These are phyloP conservation scores for Canariomyces notabilis DNA, from an alignment of 2,329 filamentous ascomycete species.

Conservation along the genomic window DNA sequence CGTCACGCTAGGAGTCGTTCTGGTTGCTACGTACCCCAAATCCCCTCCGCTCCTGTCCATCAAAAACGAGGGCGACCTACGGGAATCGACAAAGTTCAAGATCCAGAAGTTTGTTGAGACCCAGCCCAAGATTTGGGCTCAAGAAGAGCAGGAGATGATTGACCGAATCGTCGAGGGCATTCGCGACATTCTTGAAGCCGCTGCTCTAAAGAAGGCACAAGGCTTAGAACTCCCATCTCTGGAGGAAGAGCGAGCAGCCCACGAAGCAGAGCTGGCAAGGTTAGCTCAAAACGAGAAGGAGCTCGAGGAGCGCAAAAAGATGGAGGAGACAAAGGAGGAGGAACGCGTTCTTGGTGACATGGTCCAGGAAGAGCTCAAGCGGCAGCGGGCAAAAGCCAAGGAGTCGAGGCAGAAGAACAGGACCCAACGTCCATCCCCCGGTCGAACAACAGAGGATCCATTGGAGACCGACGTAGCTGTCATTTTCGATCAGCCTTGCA, in stretches of 20 bases:
- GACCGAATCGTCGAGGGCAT: constrained; percentile 63
- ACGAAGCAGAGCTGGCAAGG: constrained; percentile 66
- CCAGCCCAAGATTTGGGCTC: constrained; percentile 49
- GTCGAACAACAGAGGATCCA: constrained; percentile 31
- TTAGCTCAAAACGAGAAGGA: constrained; percentile 53
- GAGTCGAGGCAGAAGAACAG: constrained; percentile 60
- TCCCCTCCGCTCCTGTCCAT: constrained; percentile 68
- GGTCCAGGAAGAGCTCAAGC: constrained; percentile 66
- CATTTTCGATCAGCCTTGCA: constrained; percentile 64
- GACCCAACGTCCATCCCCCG: constrained; percentile 37
- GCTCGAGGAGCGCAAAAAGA: constrained; percentile 47
- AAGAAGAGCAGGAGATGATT: constrained; percentile 54
- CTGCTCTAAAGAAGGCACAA: constrained; percentile 69
- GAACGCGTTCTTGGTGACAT: constrained; percentile 65
- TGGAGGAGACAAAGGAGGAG: constrained; percentile 60
- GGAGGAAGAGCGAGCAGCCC: constrained; percentile 80
- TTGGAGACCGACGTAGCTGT: constrained; percentile 37
- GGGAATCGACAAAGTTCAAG: constrained; percentile 65
- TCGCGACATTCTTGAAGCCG: constrained; percentile 77
- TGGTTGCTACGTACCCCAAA: constrained; percentile 90
- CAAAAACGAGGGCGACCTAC: constrained; percentile 59
- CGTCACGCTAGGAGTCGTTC: constrained; percentile 67
- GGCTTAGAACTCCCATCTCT: constrained; percentile 76
- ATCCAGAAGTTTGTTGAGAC: constrained; percentile 60
- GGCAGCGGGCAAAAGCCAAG: constrained; percentile 59